Conservation (phyloP, 1,139 yeast genomes). For the Taphrina populina region DNA sequence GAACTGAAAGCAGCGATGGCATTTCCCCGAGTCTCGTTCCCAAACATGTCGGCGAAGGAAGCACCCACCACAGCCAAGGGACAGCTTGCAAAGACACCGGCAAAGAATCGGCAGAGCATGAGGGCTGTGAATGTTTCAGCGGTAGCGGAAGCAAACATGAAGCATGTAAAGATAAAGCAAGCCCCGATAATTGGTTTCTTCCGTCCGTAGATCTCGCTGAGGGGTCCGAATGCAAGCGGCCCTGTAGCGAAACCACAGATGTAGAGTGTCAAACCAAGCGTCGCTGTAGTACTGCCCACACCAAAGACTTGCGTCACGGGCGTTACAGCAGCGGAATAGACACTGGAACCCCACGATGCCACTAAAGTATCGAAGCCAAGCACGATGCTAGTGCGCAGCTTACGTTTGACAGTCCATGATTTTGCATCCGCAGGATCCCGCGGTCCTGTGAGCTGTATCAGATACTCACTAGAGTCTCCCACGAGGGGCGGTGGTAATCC, state of each 20-base stretch:
- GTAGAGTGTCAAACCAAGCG: conserved; percentile 58
- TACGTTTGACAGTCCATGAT: conserved; percentile 9
- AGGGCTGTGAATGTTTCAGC: conserved; percentile 52
- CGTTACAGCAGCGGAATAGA: conserved; percentile 56
- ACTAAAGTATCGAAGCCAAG: conserved; percentile 52
- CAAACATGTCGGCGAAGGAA: conserved; percentile 69
- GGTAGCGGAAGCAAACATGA: conserved; percentile 63
- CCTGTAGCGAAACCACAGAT: conserved; percentile 37
- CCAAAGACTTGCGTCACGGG: conserved; percentile 51
- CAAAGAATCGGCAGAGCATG: conserved; percentile 69
- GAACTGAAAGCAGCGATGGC: conserved; percentile 50
- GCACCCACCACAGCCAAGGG: conserved; percentile 91
- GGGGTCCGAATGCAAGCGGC: conserved; percentile 60
- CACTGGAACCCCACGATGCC: conserved; percentile 58
- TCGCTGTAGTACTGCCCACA: conserved; percentile 57
- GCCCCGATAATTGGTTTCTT: conserved; percentile 41
- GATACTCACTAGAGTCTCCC: conserved; percentile 2
- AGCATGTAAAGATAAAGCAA: conserved; percentile 54
- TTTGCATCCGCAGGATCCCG: conserved; percentile 9
- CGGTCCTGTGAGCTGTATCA: conserved; percentile 12
- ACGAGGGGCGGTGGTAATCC: conserved; percentile 6
- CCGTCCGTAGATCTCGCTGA: conserved; percentile 56
- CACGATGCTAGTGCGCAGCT: conserved; percentile 40
- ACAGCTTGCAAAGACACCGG: conserved; percentile 80
- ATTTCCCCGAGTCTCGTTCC: conserved; percentile 63